phyloP scores from a whole-genome alignment of 2,329 filamentous ascomycete genomes.

The Epichloe scottii region DNA sequence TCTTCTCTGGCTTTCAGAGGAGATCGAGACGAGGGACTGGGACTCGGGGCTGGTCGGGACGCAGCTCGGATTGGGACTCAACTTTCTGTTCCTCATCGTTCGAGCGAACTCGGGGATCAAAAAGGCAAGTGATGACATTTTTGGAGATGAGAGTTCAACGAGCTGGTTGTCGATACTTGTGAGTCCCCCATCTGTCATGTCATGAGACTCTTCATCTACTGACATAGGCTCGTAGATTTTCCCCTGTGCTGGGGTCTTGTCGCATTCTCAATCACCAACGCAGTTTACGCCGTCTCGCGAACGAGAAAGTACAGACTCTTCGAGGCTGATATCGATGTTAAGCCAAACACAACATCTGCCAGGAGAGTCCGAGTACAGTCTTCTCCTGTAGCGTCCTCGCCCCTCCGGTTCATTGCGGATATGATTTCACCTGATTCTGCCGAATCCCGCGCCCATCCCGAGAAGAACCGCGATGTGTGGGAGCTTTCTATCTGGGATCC shows the following conservation, averaged over 20 bases:
- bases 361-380: conserved; percentile 81
- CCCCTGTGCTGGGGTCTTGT: conserved; percentile 60
- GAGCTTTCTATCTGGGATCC: conserved; percentile 92
- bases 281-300: conserved; percentile 68
- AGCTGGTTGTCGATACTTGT: conserved; percentile 52
- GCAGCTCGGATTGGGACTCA: conserved; percentile 62
- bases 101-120: conserved; percentile 57
- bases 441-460: conserved; percentile 73
- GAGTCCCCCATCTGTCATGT: conserved; percentile 16
- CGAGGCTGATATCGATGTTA: conserved; percentile 66
- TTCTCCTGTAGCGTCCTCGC: conserved; percentile 64
- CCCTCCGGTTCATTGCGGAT: conserved; percentile 60
- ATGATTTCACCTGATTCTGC: conserved; percentile 57
- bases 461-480: conserved; percentile 80
- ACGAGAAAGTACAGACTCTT: conserved; percentile 85
- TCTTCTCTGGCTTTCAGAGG: conserved; percentile 80
- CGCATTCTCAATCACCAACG: conserved; percentile 58
- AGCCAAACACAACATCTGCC: conserved; percentile 71
- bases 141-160: conserved; percentile 54
- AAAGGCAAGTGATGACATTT: conserved; percentile 63
- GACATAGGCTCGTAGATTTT: conserved; percentile 34
- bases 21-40: conserved; percentile 84
- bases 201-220: not conserved
- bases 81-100: conserved; percentile 69
- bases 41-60: conserved; percentile 69